phyloP scores from a whole-genome alignment of 306 rosid genomes.

The Carpinus viminea region DNA sequence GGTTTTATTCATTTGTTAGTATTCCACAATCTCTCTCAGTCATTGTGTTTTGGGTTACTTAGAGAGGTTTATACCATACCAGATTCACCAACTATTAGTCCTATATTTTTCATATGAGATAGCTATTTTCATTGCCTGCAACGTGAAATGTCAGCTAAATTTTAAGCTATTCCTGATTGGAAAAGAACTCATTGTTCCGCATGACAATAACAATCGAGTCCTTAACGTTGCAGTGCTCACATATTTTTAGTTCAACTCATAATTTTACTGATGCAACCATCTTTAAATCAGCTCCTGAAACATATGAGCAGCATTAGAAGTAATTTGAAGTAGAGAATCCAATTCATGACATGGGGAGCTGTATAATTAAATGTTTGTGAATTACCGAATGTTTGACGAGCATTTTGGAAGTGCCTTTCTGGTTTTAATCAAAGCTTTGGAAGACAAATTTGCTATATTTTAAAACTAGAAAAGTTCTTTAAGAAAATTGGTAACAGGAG shows the following conservation, averaged over 20 bases:
- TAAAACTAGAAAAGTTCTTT: neutral
- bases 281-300: neutral
- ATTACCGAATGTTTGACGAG: neutral
- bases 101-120: too few species aligned
- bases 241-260: neutral
- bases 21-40: neutral
- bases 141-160: neutral
- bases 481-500: neutral
- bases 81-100: too few species aligned
- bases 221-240: neutral
- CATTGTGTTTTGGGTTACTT: neutral
- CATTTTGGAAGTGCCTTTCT: neutral
- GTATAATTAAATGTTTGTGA: neutral
- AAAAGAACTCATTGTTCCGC: neutral
- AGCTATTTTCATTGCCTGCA: too few species aligned
- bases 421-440: neutral
- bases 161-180: neutral
- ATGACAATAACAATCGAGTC: neutral
- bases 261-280: neutral
- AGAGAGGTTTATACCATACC: neutral
- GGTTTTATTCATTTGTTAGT: too few species aligned
- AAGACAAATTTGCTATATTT: neutral
- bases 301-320: neutral
- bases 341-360: neutral
- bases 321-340: neutral